These are phyloP conservation scores for Astragalus glycyphyllos DNA, from an alignment of 306 rosid genomes.

Conservation along the genomic window DNA sequence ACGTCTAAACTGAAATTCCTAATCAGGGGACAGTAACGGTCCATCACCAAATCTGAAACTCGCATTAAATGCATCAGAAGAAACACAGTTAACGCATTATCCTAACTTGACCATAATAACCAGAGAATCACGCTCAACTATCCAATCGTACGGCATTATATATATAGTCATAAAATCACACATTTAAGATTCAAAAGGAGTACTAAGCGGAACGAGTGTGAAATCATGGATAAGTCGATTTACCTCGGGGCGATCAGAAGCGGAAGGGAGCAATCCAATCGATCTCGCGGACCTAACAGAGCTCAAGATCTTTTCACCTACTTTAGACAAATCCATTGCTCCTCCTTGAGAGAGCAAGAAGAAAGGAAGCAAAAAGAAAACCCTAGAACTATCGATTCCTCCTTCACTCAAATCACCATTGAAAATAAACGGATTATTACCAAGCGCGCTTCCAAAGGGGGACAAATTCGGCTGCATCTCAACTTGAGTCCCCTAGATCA, in stretches of 20 bases:
- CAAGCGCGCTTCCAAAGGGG: constrained; percentile 76
- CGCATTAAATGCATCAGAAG: constrained; percentile 10
- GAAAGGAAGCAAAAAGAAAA: constrained; percentile 83
- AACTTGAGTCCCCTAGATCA: constrained; percentile 60
- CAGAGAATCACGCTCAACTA: constrained; percentile 4
- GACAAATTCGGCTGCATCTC: constrained; percentile 97
- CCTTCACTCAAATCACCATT: constrained; percentile 84
- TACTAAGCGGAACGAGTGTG: background rate
- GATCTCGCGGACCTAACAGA: constrained; percentile 98
- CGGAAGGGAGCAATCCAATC: constrained; percentile 84
- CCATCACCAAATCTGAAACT: constrained; percentile 34
- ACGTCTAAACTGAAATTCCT: background rate
- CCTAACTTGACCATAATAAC: constrained; percentile 29
- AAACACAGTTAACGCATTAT: constrained; percentile 27
- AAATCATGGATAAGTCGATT: constrained; percentile 7
- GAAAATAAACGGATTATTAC: constrained; percentile 77
- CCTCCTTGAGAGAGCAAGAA: constrained; percentile 87
- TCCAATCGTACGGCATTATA: constrained; percentile 21
- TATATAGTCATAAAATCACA: constrained; percentile 34
- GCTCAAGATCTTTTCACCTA: constrained; percentile 93
- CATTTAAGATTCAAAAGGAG: background rate
- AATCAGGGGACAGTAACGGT: background rate
- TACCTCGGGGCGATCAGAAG: constrained; percentile 97
- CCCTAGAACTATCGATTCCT: constrained; percentile 78
- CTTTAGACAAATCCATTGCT: constrained; percentile 96